Percentiles rank a stretch among this genome's conserved stretches.
Evolutionary conservation across 768 basidiomycete species (phyloP).

Genomic region (Agrocybe praecox): DNA sequence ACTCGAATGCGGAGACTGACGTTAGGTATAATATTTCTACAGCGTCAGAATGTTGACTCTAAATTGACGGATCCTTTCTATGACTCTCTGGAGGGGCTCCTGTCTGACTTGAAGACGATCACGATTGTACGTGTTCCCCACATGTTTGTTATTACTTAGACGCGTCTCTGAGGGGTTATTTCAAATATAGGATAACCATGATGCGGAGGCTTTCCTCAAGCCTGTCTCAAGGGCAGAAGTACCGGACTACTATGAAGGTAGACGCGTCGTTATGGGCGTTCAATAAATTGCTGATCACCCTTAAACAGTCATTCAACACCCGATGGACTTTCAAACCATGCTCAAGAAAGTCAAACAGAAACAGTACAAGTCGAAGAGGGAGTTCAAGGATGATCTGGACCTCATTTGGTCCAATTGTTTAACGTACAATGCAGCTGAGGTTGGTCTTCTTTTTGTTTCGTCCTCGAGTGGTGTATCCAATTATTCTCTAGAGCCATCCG

Average conservation of each 20-base stretch:
- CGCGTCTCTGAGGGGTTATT: constrained; percentile 25
- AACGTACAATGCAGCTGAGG: constrained; percentile 89
- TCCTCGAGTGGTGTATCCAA: not conserved
- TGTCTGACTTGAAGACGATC: constrained; percentile 81
- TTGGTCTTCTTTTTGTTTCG: constrained; percentile 37
- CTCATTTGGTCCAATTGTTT: constrained; percentile 97
- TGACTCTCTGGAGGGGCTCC: constrained; percentile 88
- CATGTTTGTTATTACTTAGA: constrained; percentile 6
- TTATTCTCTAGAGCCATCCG: constrained; percentile 72
- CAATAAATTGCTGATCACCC: not conserved
- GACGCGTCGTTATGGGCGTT: constrained; percentile 18
- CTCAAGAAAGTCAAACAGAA: constrained; percentile 91
- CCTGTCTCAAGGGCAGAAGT: constrained; percentile 90
- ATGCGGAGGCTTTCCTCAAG: constrained; percentile 91
- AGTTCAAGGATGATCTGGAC: constrained; percentile 93
- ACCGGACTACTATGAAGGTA: constrained; percentile 93
- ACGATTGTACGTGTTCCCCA: constrained; percentile 53
- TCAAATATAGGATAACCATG: constrained; percentile 71
- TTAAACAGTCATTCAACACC: constrained; percentile 79
- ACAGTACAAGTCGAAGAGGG: constrained; percentile 90
- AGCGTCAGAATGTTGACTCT: constrained; percentile 55
- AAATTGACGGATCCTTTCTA: constrained; percentile 90
- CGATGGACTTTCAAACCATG: constrained; percentile 97
- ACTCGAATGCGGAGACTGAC: constrained; percentile 14
- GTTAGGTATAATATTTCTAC: constrained; percentile 9